phyloP scores from a whole-genome alignment of 306 rosid species.

The Begonia peltatifolia region DNA sequence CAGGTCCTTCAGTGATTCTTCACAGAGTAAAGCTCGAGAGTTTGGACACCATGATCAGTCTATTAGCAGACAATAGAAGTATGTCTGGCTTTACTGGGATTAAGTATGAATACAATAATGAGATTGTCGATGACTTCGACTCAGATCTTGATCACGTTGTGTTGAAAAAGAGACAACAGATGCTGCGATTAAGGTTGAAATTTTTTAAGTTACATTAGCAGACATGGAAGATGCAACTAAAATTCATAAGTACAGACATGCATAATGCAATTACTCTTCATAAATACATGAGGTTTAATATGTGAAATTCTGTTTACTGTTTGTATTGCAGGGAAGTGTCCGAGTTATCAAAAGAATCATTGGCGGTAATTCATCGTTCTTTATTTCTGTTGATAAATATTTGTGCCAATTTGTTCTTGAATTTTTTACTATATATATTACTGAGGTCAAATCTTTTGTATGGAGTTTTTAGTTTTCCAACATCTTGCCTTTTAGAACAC shows the following conservation, averaged over 20 bases:
- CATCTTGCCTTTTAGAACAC: too few species aligned
- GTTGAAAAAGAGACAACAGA: slow-evolving; percentile 51
- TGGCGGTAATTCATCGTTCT: too few species aligned
- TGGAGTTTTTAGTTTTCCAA: too few species aligned
- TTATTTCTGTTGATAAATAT: too few species aligned
- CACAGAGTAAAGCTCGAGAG: slow-evolving; percentile 23
- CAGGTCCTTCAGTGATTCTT: slow-evolving; percentile 10
- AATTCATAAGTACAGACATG: neutral
- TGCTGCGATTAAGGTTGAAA: slow-evolving; percentile 50
- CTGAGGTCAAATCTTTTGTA: too few species aligned
- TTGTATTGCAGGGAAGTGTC: neutral
- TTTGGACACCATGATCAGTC: slow-evolving; percentile 14
- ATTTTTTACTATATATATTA: too few species aligned
- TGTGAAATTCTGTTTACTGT: neutral
- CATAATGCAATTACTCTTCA: neutral
- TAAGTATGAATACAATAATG: slow-evolving; percentile 20
- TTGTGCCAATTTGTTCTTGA: too few species aligned
- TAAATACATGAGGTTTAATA: neutral
- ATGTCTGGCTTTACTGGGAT: slow-evolving; percentile 18
- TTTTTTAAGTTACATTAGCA: slow-evolving; percentile 7
- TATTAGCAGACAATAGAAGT: slow-evolving; percentile 20
- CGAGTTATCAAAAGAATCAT: neutral
- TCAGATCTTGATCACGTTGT: slow-evolving; percentile 49
- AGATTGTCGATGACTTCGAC: slow-evolving; percentile 18
- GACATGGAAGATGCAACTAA: neutral